Percentiles rank a stretch among this genome's conserved stretches.
These are phyloP conservation scores for Chondrus crispus DNA, from an alignment of 23 red algal genomes.

Conservation along the genomic window DNA sequence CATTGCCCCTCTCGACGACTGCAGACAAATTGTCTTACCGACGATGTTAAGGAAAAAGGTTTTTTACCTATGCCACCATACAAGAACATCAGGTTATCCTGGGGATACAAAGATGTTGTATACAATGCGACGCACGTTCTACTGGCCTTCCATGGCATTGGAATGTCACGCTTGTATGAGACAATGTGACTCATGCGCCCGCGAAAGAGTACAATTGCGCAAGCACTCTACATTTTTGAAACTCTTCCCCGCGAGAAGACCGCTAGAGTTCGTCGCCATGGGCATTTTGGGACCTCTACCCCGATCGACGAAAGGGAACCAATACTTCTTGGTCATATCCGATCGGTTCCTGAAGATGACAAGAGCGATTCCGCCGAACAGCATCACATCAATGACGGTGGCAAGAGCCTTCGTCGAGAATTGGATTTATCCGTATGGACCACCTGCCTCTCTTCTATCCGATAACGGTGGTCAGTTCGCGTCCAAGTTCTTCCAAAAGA, in stretches of 20 bases:
- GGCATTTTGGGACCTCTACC: background rate
- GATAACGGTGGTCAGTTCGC: conserved; percentile 3
- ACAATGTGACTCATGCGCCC: background rate
- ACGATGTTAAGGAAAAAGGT: background rate
- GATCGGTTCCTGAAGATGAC: background rate
- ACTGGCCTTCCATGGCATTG: conserved; percentile 8
- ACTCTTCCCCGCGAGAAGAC: conserved; percentile 15
- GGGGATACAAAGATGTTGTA: background rate
- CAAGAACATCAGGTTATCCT: conserved; percentile 4
- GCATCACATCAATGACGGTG: background rate
- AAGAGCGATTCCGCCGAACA: background rate
- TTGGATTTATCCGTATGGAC: background rate
- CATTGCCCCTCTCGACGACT: background rate
- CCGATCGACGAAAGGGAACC: background rate
- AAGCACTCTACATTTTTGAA: background rate
- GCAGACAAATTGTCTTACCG: background rate
- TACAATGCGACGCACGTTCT: background rate
- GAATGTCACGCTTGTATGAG: background rate
- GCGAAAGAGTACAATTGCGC: background rate
- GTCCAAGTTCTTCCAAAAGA: conserved; percentile 8
- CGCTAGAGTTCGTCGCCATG: conserved; percentile 19
- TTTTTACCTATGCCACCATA: background rate
- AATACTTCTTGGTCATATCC: background rate
- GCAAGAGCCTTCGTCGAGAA: background rate
- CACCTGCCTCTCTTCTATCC: background rate